These are phyloP conservation scores for Scenedesmus sp. DNA, from an alignment of 163 green algal species.

Conservation along the genomic window DNA sequence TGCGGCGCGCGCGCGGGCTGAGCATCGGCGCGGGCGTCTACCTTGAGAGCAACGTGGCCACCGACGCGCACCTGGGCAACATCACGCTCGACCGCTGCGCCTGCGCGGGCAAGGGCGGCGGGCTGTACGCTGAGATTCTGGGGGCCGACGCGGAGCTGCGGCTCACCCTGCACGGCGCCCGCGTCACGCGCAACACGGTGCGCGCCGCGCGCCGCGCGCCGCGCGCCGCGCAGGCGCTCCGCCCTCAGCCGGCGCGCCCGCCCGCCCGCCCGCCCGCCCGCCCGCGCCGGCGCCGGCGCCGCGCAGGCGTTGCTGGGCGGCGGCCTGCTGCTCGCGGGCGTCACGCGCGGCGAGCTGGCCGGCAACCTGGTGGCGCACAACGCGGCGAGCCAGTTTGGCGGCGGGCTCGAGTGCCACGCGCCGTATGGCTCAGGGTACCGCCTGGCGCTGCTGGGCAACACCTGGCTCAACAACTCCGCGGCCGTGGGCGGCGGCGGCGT, in stretches of 20 bases:
- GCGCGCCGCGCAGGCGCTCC: too few species aligned
- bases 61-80: not conserved
- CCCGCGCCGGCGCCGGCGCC: too few species aligned
- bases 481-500: not conserved
- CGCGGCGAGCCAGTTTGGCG: slow-evolving; percentile 17
- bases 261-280: too few species aligned
- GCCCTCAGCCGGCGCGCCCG: too few species aligned
- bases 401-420: slow-evolving; percentile 4
- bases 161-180: slow-evolving; percentile 15
- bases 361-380: slow-evolving; percentile 35
- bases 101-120: not conserved
- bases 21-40: slow-evolving; percentile 28
- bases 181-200: slow-evolving; percentile 2
- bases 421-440: too few species aligned
- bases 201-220: too few species aligned
- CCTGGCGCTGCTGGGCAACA: not conserved
- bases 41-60: slow-evolving; percentile 3
- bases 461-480: slow-evolving; percentile 27
- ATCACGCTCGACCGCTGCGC: not conserved
- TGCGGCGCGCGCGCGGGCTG: not conserved
- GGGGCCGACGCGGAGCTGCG: not conserved
- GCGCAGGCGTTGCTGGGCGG: slow-evolving; percentile 12
- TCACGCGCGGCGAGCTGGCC: not conserved
- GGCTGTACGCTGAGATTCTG: slow-evolving; percentile 6
- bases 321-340: not conserved